Evolutionary conservation across 2,329 filamentous ascomycete genomes (phyloP), one percentile per base, ranked within the genome.

Genomic region (Phialophora tarda): DNA sequence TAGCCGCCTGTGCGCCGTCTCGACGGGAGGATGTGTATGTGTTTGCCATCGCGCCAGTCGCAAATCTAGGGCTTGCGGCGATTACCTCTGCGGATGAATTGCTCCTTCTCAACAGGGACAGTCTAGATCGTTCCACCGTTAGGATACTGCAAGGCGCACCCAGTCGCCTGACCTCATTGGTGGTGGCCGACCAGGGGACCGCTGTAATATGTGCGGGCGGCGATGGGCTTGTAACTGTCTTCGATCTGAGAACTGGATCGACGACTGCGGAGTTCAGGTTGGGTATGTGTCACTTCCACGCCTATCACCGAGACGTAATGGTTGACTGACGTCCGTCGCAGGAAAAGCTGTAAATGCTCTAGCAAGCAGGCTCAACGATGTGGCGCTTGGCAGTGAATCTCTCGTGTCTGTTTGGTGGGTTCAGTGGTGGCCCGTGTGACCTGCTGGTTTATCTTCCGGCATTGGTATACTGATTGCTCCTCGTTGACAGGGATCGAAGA

Each of bases 401-500:
- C 41, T 70, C 23, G 69, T 74, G 4, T 68, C 67, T 21, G 51
- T 74, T 26, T 73, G 72, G 71, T 72, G 59, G 57, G 68, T 65
- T 28, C 38, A n/a, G 11, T n/a, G 38, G 14, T 23, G 38, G 34
- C 6, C 30, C 38, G 28, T 57, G 23, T 54, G 17, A 34, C 44
- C 23, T 34, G n/a, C 44, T 53, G 30, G 28, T n/a, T 24, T 8
- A 21, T 28, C 21, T n/a, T 21, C 11, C 24, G 38, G 28, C 30
- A 54, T 8, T 12, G n/a, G 34, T 21, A 30, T 34, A 34, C 56
- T 54, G 38, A 55, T 28, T 8, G 23, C 30, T 12, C 34, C 12
- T 5, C 48, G 14, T 4, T 41, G 28, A 6, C 67, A 82, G 80
- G 80, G 80, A 82, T 71, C 77, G 78, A 8, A 69, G 72, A 62